A percentile compares a stretch with the other conserved stretches of the same genome.
Conservation (phyloP, 768 basidiomycete genomes). For the Suillus sp. region DNA sequence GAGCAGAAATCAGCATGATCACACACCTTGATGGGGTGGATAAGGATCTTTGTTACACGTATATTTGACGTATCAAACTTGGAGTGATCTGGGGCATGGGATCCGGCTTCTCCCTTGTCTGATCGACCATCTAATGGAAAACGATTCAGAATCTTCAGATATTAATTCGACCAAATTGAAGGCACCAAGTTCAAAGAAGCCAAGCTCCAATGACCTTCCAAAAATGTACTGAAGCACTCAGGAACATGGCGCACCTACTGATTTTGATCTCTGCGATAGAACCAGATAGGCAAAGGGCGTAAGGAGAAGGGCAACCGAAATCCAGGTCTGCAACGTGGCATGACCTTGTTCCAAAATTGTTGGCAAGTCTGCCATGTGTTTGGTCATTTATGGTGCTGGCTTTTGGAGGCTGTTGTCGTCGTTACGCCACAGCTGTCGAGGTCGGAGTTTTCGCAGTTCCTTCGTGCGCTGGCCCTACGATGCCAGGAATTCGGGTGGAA, state of each 20-base stretch:
- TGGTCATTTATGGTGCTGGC: not conserved
- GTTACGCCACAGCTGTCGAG: constrained; percentile 1
- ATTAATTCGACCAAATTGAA: not conserved
- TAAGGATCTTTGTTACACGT: constrained; percentile 55
- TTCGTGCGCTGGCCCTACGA: not conserved
- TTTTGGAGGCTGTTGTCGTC: not conserved
- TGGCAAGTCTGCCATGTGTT: constrained; percentile 1
- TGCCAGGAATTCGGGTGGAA: not conserved
- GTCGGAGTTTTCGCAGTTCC: too few species aligned
- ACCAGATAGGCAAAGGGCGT: constrained; percentile 23
- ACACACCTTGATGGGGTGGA: constrained; percentile 70
- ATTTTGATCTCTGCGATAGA: constrained; percentile 9
- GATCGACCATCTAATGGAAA: not conserved
- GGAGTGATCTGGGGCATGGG: constrained; percentile 16
- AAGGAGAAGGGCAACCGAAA: constrained; percentile 15
- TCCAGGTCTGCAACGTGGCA: constrained; percentile 16
- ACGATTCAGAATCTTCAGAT: not conserved
- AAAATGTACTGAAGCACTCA: not conserved
- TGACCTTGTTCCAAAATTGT: constrained; percentile 11
- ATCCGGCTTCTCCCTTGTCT: not conserved
- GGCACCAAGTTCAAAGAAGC: not conserved
- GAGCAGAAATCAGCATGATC: not conserved
- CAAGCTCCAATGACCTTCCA: not conserved
- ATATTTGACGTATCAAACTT: constrained; percentile 36
- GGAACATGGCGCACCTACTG: constrained; percentile 17